phyloP scores from a whole-genome alignment of 2,329 filamentous ascomycete genomes.

The Neoscytalidium dimidiatum region DNA sequence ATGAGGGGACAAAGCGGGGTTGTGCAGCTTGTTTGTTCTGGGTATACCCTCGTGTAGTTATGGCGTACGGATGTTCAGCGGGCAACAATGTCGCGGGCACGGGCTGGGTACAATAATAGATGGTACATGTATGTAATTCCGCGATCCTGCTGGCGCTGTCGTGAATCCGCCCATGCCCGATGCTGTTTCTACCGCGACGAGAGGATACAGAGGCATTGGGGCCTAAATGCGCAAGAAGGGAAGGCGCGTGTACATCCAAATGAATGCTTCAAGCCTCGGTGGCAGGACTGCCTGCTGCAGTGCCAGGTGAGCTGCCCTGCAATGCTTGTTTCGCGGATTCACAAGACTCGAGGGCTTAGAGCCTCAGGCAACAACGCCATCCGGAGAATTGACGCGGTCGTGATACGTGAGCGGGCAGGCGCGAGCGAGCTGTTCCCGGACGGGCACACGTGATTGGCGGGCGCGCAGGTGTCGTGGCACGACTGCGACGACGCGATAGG shows the following conservation, averaged over 20 bases:
- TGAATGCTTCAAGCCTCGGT: no score
- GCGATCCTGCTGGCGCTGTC: neutral
- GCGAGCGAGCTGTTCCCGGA: neutral
- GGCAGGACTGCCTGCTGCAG: no score
- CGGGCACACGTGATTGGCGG: constrained; percentile 17
- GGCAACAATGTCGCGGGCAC: neutral
- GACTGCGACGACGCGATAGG: constrained; percentile 9
- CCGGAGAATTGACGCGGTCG: neutral
- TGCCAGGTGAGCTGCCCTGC: neutral
- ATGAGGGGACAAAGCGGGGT: constrained; percentile 27
- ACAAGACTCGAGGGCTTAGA: neutral
- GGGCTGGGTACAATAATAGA: neutral
- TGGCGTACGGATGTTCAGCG: constrained; percentile 12
- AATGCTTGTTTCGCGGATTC: constrained; percentile 13
- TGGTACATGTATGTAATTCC: constrained; percentile 5
- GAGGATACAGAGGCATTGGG: no score
- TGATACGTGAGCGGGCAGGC: constrained; percentile 11
- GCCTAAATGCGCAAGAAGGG: no score
- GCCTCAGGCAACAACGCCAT: neutral
- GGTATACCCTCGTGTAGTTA: constrained; percentile 18
- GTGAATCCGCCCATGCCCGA: no score
- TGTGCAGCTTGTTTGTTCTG: constrained; percentile 22
- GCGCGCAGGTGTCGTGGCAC: constrained; percentile 16
- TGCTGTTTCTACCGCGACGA: no score
- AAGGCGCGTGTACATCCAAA: no score